phyloP scores from a whole-genome alignment of 257 asterid genomes.

The Ophiorrhiza pumila region DNA sequence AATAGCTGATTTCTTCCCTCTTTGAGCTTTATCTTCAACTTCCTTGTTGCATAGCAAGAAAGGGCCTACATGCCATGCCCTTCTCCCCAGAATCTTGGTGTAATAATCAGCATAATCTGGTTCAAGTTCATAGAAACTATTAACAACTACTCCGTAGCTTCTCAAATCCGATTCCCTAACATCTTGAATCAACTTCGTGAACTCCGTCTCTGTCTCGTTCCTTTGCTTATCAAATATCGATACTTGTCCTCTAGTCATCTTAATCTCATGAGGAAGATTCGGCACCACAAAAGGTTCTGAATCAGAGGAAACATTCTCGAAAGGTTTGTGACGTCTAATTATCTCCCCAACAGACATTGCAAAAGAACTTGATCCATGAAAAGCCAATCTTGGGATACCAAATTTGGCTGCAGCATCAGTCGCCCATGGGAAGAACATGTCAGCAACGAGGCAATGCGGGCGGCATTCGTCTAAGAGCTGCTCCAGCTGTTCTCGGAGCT shows the following conservation, averaged over 20 bases:
- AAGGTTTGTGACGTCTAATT: conserved; percentile 23
- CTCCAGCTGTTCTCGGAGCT: conserved; percentile 45
- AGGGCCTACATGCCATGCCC: conserved; percentile 49
- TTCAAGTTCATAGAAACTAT: conserved; percentile 56
- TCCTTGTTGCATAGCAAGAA: conserved; percentile 21
- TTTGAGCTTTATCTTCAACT: conserved; percentile 12
- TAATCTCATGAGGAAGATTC: conserved; percentile 27
- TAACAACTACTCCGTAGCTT: conserved; percentile 35
- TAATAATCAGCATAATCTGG: conserved; percentile 37
- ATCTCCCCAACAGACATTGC: conserved; percentile 14
- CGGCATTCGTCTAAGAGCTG: conserved; percentile 29
- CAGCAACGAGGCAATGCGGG: conserved; percentile 51
- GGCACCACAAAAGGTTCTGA: conserved; percentile 35
- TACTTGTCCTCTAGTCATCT: conserved; percentile 20
- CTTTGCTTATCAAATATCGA: background rate
- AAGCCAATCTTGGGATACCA: conserved; percentile 51
- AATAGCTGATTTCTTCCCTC: conserved; percentile 42
- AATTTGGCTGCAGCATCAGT: conserved; percentile 44
- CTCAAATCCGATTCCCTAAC: conserved; percentile 21
- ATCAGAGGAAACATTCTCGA: conserved; percentile 26
- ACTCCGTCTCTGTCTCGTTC: background rate
- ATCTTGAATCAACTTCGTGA: background rate
- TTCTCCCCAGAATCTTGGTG: conserved; percentile 28
- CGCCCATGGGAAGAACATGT: conserved; percentile 62
- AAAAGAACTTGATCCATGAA: conserved; percentile 46